phyloP scores from a whole-genome alignment of 192 early-diverging fungal genomes.

The Podila minutissima region DNA sequence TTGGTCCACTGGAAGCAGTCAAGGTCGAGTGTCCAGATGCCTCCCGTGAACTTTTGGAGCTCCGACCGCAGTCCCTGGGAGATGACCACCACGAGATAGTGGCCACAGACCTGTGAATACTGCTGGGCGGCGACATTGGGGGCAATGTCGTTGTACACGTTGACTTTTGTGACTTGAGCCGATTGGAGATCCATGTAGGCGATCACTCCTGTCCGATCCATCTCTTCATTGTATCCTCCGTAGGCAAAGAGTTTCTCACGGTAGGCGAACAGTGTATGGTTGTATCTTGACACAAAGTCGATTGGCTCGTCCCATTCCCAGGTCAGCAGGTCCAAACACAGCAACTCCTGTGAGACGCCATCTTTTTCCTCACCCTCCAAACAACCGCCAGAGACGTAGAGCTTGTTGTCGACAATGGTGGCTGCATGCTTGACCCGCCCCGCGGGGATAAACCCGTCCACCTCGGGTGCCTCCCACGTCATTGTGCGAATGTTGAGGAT shows the following conservation, averaged over 20 bases:
- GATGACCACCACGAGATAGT: conserved; percentile 65
- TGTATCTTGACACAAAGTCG: conserved; percentile 60
- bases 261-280: conserved; percentile 67
- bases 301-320: conserved; percentile 68
- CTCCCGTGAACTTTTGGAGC: conserved; percentile 57
- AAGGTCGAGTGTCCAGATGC: conserved; percentile 70
- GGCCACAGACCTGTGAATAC: conserved; percentile 69
- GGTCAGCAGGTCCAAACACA: conserved; percentile 62
- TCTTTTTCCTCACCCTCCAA: conserved; percentile 22
- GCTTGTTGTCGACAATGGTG: conserved; percentile 66
- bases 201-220: conserved; percentile 63
- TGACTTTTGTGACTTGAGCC: conserved; percentile 55
- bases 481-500: conserved; percentile 67
- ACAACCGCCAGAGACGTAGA: conserved; percentile 72
- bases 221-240: conserved; percentile 66
- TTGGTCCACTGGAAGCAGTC: conserved; percentile 64
- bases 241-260: conserved; percentile 65
- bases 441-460: conserved; percentile 57
- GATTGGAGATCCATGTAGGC: conserved; percentile 64
- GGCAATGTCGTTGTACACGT: conserved; percentile 56
- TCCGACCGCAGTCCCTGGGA: conserved; percentile 51
- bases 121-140: conserved; percentile 69
- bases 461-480: conserved; percentile 68
- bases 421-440: conserved; percentile 69
- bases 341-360: conserved; percentile 36